These are phyloP conservation scores for Crithidia acanthocephali DNA, from an alignment of 208 protist species.

Conservation along the genomic window DNA sequence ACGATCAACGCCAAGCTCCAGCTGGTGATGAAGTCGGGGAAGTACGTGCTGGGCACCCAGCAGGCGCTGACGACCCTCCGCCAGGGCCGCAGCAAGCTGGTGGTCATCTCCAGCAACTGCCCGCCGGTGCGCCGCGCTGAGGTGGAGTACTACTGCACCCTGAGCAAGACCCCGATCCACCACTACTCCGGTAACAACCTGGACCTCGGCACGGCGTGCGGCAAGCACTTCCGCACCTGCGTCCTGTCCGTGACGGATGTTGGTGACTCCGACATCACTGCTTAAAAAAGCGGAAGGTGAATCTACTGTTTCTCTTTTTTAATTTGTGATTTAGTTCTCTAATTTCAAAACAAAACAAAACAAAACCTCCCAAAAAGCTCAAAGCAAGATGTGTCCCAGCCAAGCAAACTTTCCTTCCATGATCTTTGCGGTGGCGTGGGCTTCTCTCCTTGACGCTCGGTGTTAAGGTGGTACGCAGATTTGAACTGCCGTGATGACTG, in stretches of 20 bases:
- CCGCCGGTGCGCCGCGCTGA: conserved; percentile 98
- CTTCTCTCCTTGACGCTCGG: background rate
- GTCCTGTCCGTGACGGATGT: conserved; percentile 98
- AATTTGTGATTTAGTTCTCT: conserved; percentile 32
- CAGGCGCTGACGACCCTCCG: conserved; percentile 97
- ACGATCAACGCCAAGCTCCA: conserved; percentile 99
- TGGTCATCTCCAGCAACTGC: conserved; percentile 99
- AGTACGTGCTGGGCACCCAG: conserved; percentile 99
- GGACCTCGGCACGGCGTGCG: conserved; percentile 99
- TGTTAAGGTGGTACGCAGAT: background rate
- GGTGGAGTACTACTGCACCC: conserved; percentile 99
- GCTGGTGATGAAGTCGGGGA: conserved; percentile 99
- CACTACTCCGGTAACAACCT: conserved; percentile 99
- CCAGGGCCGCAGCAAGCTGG: conserved; percentile 97
- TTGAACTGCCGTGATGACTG: no score
- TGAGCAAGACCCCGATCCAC: conserved; percentile 98
- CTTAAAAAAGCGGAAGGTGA: conserved; percentile 43
- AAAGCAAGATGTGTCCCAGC: no score
- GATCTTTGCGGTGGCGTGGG: no score
- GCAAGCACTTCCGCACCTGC: conserved; percentile 98
- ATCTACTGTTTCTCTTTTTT: conserved; percentile 34
- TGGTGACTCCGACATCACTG: conserved; percentile 96
- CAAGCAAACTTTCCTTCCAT: no score
- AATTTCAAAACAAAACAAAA: conserved; percentile 6
- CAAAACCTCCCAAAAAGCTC: no score